A percentile compares a stretch with the other conserved stretches of the same genome.
Conservation (phyloP, 2,329 filamentous ascomycete species). For the Alternaria incomplexa region DNA sequence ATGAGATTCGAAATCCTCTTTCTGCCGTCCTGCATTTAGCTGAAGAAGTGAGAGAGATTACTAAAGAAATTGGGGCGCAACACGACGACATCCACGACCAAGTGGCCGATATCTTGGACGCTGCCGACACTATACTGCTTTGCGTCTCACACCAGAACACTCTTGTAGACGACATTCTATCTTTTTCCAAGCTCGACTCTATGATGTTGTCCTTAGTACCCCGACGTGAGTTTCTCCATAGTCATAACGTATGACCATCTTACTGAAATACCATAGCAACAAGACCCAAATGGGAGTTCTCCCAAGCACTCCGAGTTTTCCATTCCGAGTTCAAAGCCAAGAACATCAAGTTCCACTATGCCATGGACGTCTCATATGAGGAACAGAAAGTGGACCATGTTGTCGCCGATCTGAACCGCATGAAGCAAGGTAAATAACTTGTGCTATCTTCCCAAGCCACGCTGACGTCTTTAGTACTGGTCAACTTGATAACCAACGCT, state of each 20-base stretch:
- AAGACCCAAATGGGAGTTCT: conserved; percentile 48
- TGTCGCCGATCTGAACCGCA: conserved; percentile 44
- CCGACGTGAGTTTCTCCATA: conserved; percentile 25
- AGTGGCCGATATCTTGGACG: conserved; percentile 41
- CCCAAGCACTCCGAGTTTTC: conserved; percentile 49
- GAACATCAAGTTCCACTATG: conserved; percentile 47
- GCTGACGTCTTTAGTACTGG: conserved; percentile 43
- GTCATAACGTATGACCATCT: background rate
- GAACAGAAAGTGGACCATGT: conserved; percentile 48
- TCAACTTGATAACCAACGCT: conserved; percentile 54
- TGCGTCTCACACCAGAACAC: conserved; percentile 54
- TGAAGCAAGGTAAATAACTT: conserved; percentile 40
- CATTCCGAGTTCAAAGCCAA: conserved; percentile 48
- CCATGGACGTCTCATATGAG: conserved; percentile 51
- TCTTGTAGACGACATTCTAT: conserved; percentile 56
- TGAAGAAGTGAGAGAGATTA: conserved; percentile 50
- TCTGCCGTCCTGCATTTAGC: conserved; percentile 52
- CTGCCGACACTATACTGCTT: conserved; percentile 50
- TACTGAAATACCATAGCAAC: conserved; percentile 26
- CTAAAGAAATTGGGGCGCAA: conserved; percentile 26
- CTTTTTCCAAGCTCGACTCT: conserved; percentile 56
- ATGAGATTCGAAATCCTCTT: conserved; percentile 50
- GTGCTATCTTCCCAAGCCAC: rapidly evolving
- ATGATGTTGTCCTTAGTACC: conserved; percentile 51
- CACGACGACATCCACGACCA: conserved; percentile 25